Conservation (phyloP, 2,329 filamentous ascomycete genomes). For the Colletotrichum sp. region DNA sequence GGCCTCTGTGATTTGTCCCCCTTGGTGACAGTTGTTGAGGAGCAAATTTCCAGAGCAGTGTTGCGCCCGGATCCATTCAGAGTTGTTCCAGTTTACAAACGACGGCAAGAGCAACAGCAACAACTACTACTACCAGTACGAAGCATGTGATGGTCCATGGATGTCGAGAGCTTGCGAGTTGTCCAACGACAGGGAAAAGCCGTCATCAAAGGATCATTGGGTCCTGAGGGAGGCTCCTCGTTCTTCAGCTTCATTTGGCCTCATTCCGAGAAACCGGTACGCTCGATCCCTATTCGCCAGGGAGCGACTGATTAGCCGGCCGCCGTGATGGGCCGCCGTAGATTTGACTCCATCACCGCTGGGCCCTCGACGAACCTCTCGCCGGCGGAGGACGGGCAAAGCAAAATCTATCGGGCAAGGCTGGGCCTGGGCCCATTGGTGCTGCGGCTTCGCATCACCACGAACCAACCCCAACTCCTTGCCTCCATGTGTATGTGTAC, state of each 20-base stretch:
- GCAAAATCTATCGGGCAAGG: neutral
- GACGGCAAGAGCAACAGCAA: neutral
- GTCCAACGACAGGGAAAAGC: neutral
- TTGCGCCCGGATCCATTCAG: neutral
- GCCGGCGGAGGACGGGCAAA: neutral
- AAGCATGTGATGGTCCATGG: neutral
- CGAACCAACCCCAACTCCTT: neutral
- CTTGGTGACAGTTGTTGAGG: neutral
- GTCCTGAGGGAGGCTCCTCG: neutral
- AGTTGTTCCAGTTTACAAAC: neutral
- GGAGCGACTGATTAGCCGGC: neutral
- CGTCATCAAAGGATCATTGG: neutral
- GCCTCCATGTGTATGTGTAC: constrained; percentile 10
- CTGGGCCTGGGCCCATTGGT: neutral
- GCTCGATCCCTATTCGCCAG: neutral
- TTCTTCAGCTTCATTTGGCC: neutral
- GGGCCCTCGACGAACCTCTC: neutral
- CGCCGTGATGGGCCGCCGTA: neutral
- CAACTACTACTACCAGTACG: neutral
- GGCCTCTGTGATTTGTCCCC: neutral
- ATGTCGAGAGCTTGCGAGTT: neutral
- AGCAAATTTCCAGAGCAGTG: neutral
- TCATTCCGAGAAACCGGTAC: neutral
- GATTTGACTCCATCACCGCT: neutral
- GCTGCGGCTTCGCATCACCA: neutral